Base-by-base conservation (phyloP, 768 basidiomycete genomes). In the Auricularia auricula-judae region DNA sequence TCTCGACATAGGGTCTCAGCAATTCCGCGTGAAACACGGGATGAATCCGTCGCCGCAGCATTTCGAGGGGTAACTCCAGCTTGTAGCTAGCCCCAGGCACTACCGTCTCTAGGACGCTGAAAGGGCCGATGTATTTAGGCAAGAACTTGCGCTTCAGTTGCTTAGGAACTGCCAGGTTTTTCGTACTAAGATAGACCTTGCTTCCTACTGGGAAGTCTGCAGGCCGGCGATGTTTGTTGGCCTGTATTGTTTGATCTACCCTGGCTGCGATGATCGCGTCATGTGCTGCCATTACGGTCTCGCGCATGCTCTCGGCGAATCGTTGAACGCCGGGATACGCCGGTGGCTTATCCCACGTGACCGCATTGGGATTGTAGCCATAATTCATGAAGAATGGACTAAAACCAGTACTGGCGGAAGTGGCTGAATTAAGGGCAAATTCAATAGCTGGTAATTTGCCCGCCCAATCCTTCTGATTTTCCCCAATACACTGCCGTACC, bases 71-170 rank as follows among this genome's bases (percentile, higher is more conserved):
- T 23, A 78, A 54, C 3, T 75, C 72, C 1, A 77, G 4, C 0
- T 47, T 10, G 53, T 66, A 76, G 0, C 61, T 67, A 2, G 68
- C 67, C 0, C 67, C 69, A 12, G 73, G 69, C 0, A 59, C 60
- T 4, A 68, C 23, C 10, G 67, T 68, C 3, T 62, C 62, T 0
- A 65, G 18, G 4, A 77, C 67, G 18, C 64, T 66, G 61, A 71
- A 76, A 0, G 77, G 77, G 3, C 76, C 76, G 33, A 77, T 70
- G 58, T 66, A 79, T 36, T 74, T 76, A 1, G 76, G 78, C 7
- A 70, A 67, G 1, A 79, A 66, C 51, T 79, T 79, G 0, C 68
- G 54, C 0, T 74, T 70, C 21, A 68, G 4, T 3, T 68, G 65
- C 61, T 75, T 76, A 0, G 74, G 75, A 5, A 77, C 18, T 4